Evolutionary conservation across 495 filamentous ascomycete species (phyloP).

Genomic region (Talaromyces trachyspermus): DNA sequence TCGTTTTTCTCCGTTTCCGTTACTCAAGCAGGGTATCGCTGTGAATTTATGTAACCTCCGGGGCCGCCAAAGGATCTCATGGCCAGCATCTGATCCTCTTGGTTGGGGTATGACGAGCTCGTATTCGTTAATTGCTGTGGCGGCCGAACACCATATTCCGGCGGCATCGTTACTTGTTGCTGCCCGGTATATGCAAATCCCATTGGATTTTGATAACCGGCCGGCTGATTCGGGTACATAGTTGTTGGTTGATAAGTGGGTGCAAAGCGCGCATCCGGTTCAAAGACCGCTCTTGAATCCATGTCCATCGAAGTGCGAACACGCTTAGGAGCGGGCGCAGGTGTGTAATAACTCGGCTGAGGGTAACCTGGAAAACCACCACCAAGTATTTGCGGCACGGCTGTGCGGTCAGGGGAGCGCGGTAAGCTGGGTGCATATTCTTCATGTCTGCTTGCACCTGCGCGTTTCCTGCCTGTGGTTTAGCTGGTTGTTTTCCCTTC

Average conservation of each 20-base stretch:
- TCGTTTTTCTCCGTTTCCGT: neutral
- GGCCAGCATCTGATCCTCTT: conserved; percentile 11
- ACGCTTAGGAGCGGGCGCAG: conserved; percentile 25
- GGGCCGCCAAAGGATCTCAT: conserved; percentile 13
- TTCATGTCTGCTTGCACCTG: conserved; percentile 26
- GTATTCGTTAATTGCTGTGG: conserved; percentile 9
- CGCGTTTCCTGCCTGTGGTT: conserved; percentile 41
- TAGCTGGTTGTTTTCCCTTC: too few relatives aligned
- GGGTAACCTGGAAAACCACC: conserved; percentile 29
- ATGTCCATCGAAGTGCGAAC: conserved; percentile 41
- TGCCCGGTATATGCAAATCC: conserved; percentile 35
- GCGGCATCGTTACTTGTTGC: conserved; percentile 19
- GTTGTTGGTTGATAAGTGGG: conserved; percentile 33
- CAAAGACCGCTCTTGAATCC: conserved; percentile 33
- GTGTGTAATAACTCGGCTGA: conserved; percentile 23
- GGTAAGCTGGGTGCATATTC: conserved; percentile 30
- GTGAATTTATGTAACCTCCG: conserved; percentile 10
- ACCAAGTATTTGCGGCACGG: conserved; percentile 25
- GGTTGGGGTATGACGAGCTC: conserved; percentile 7
- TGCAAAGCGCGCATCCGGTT: conserved; percentile 31
- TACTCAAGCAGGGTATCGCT: conserved; percentile 11
- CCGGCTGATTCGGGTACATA: conserved; percentile 32
- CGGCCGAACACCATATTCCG: conserved; percentile 38
- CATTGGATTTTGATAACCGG: conserved; percentile 29
- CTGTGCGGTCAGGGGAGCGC: conserved; percentile 35